Base-by-base conservation (phyloP, 148 eudicot genomes). In the Mesembryanthemum crystallinum region DNA sequence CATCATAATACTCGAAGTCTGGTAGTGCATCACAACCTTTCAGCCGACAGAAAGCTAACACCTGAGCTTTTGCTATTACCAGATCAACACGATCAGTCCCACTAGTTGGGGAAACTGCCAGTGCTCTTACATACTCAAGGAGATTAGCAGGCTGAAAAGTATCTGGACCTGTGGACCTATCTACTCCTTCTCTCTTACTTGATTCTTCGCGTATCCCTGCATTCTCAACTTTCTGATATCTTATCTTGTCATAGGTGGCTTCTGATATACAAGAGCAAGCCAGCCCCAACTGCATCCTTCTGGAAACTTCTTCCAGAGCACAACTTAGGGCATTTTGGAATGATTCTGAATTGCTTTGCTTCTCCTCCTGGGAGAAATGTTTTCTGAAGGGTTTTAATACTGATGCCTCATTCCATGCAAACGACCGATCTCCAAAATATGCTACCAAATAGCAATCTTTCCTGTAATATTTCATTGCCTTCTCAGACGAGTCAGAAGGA, bases 361-460 rank as follows among this genome's bases (percentile, higher is more conserved):
- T 90, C 90, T 88, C 92, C 69, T 86, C 89, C 51, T 82, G 87
- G 47, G 94, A 78, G 72, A 91, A 94, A 86, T 90, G 82, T 49
- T 85, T 77, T 78, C 89, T 76, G 75, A 94, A 91, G 21, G 95
- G 97, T 82, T 86, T 91, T 25, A 94, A 73, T 5, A 84, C 81
- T 69, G 94, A 86, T 45, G 86, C 88, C 30, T 89, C 94, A 52
- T 91, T 91, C 98, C 98, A 94, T 69, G 97, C 92, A 80, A 94
- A 94, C 33, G 93, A 85, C 43, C 85, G 85, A 77, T 94, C 98
- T 64, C 98, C 97, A 76, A 94, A 94, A 84, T 94, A 94, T 15
- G 98, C 94, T 67, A 94, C 93, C 85, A 94, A 82, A 80, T 85
- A 91, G 74, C 97, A 83, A 76, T 90, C 97, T 57, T 90, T 91